A percentile compares a stretch with the other conserved stretches of the same genome.
Evolutionary conservation across 805 yeast species (phyloP).

Genomic region (Cyberlindnera maritima): DNA sequence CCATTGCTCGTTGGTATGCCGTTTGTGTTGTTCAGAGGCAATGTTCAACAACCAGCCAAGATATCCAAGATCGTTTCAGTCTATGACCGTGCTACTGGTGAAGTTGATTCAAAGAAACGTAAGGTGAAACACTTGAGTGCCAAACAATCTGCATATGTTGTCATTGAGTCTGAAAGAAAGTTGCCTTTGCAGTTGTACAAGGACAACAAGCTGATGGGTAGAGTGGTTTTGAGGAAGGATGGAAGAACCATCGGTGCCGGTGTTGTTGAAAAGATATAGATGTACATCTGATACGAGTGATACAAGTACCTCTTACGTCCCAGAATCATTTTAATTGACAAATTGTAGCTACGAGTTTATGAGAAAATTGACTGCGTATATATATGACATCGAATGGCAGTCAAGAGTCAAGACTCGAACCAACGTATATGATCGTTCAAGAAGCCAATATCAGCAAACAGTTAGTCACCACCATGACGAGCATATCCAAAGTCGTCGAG

Average conservation of each 20-base stretch:
- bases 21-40: conserved; percentile 90
- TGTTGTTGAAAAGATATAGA: conserved; percentile 82
- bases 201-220: conserved; percentile 96
- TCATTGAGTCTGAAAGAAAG: conserved; percentile 77
- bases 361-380: too few relatives aligned
- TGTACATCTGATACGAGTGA: too few relatives aligned
- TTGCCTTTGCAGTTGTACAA: conserved; percentile 93
- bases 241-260: conserved; percentile 99
- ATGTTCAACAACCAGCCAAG: conserved; percentile 90
- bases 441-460: too few relatives aligned
- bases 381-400: too few relatives aligned
- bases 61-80: conserved; percentile 76
- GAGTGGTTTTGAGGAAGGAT: conserved; percentile 99
- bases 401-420: too few relatives aligned
- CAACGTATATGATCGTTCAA: too few relatives aligned
- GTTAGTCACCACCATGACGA: too few relatives aligned
- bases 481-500: too few relatives aligned
- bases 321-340: too few relatives aligned
- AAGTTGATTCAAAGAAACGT: conserved; percentile 68
- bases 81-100: conserved; percentile 93
- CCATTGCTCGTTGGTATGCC: conserved; percentile 88
- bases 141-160: conserved; percentile 95
- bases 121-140: conserved; percentile 91
- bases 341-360: too few relatives aligned
- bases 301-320: too few relatives aligned